Evolutionary conservation across 2,329 filamentous ascomycete species (phyloP).

Genomic region (Coniochaeta pulveracea): DNA sequence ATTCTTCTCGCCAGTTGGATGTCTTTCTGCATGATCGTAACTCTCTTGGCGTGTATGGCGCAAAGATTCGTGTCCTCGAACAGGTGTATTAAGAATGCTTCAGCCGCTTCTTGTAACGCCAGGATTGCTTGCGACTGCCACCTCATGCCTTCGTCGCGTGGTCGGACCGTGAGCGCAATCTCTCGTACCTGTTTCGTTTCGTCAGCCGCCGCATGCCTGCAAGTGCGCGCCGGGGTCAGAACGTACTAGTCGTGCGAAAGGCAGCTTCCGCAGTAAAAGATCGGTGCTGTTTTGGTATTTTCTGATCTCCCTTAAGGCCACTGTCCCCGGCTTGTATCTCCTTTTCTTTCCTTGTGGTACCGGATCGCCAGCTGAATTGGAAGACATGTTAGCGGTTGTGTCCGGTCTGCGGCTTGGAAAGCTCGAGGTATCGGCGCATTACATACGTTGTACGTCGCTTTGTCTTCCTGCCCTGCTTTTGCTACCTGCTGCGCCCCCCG

Average conservation of each 20-base stretch:
- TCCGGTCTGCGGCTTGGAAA: too few relatives aligned
- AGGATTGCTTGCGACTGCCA: constrained; percentile 96
- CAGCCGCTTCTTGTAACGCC: constrained; percentile 88
- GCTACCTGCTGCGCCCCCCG: constrained; percentile 7
- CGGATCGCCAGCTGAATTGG: constrained; percentile 55
- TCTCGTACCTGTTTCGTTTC: constrained; percentile 47
- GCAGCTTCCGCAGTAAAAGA: constrained; percentile 69
- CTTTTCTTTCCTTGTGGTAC: constrained; percentile 49
- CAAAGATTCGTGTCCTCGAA: constrained; percentile 95
- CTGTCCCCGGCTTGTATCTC: constrained; percentile 68
- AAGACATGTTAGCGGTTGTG: constrained; percentile 12
- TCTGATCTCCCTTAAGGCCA: constrained; percentile 84
- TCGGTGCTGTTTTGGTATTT: constrained; percentile 85
- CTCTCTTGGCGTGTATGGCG: constrained; percentile 91
- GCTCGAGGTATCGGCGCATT: background rate
- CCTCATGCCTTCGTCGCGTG: constrained; percentile 58
- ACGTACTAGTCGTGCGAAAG: constrained; percentile 64
- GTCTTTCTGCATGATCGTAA: constrained; percentile 97
- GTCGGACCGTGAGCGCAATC: constrained; percentile 56
- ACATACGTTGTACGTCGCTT: constrained; percentile 29
- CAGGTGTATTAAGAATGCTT: constrained; percentile 91
- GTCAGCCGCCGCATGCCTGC: background rate
- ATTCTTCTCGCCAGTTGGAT: constrained; percentile 84
- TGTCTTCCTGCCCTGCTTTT: constrained; percentile 19
- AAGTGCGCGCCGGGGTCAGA: background rate